Conservation (phyloP, 129 eudicot genomes). For the Flaveria trinervia region DNA sequence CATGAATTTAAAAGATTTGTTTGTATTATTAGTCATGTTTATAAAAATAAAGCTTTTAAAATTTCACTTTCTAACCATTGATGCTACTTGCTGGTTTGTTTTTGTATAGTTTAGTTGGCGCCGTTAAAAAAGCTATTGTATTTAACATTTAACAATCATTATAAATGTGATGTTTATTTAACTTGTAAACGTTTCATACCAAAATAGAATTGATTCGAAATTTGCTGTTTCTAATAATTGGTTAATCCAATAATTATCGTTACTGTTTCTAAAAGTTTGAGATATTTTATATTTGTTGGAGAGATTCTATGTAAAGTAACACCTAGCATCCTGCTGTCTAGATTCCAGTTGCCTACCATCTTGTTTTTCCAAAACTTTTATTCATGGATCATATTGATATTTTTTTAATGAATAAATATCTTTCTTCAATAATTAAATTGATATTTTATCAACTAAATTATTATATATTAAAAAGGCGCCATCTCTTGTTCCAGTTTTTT, state of each 20-base stretch:
- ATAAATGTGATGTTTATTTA: neutral
- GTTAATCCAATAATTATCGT: neutral
- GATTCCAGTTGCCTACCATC: slow-evolving; percentile 38
- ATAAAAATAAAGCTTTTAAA: no score
- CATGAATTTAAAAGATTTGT: neutral
- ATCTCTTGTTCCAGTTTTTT: neutral
- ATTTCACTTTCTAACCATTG: no score
- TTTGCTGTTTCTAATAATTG: slow-evolving; percentile 8
- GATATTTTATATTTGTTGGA: slow-evolving; percentile 26
- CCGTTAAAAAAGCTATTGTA: neutral
- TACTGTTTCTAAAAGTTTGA: slow-evolving; percentile 13
- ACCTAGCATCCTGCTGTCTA: slow-evolving; percentile 43
- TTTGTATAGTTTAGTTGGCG: no score
- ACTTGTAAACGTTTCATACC: neutral
- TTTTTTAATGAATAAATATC: neutral
- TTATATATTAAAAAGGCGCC: neutral
- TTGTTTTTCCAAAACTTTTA: neutral
- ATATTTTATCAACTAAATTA: neutral
- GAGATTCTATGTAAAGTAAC: slow-evolving; percentile 35
- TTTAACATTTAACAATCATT: neutral
- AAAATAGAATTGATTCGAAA: slow-evolving; percentile 11
- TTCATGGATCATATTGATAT: neutral
- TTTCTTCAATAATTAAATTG: no score
- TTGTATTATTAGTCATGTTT: neutral
- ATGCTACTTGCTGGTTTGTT: no score